phyloP scores from a whole-genome alignment of 352 stramenopile species.

The Phytopythium mirpurense region DNA sequence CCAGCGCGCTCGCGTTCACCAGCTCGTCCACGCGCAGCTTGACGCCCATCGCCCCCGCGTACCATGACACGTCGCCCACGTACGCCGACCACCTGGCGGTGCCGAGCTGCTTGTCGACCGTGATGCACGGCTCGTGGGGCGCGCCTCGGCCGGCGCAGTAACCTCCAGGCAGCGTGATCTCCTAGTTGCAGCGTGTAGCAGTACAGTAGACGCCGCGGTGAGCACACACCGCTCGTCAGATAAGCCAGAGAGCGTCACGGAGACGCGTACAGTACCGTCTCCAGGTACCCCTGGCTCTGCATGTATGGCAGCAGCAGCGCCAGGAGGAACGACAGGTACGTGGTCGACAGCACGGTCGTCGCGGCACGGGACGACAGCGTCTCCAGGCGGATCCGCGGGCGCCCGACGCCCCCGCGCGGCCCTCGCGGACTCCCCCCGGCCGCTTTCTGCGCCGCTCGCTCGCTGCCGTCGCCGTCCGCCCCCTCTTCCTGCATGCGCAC shows the following conservation, averaged over 20 bases:
- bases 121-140: conserved; percentile 48
- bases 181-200: too few species aligned
- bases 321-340: conserved; percentile 71
- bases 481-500: conserved; percentile 28
- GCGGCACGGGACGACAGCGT: conserved; percentile 72
- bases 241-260: neutral
- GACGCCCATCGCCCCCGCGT: conserved; percentile 56
- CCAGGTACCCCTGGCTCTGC: conserved; percentile 67
- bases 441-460: conserved; percentile 17
- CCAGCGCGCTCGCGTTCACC: conserved; percentile 29
- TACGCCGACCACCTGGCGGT: conserved; percentile 63
- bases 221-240: conserved; percentile 3
- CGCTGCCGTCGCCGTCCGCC: neutral
- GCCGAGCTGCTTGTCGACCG: conserved; percentile 46
- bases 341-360: conserved; percentile 66
- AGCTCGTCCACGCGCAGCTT: conserved; percentile 45
- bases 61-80: conserved; percentile 66
- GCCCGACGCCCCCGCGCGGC: neutral
- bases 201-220: too few species aligned
- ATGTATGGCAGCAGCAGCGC: conserved; percentile 69
- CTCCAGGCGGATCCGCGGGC: conserved; percentile 73
- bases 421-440: neutral
- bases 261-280: too few species aligned
- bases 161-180: conserved; percentile 44
- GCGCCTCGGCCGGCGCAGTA: conserved; percentile 26